phyloP scores from a whole-genome alignment of 108 stramenopile species.

The Pseudonitzschia delicatissima region DNA sequence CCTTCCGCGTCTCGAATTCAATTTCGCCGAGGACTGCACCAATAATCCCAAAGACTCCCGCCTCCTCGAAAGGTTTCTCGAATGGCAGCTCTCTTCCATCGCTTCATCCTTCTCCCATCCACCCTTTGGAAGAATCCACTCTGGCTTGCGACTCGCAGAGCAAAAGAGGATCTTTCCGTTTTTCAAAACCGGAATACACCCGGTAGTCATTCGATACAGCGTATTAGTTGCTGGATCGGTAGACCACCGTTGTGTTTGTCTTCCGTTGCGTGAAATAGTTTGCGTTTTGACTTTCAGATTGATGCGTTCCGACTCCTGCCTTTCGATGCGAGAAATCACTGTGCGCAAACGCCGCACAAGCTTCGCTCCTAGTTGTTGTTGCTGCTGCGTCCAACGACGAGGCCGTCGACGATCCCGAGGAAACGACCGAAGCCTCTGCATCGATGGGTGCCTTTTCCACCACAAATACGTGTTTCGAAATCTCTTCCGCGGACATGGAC shows the following conservation, averaged over 20 bases:
- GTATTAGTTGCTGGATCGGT: slow-evolving; percentile 34
- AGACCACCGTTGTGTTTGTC: slow-evolving; percentile 64
- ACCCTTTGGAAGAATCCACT: slow-evolving; percentile 95
- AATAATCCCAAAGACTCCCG: slow-evolving; percentile 74
- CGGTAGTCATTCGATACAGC: slow-evolving; percentile 58
- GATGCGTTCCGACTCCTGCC: slow-evolving; percentile 34
- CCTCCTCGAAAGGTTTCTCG: slow-evolving; percentile 92
- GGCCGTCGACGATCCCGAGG: slow-evolving; percentile 42
- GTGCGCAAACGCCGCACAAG: not conserved
- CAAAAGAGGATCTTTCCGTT: slow-evolving; percentile 79
- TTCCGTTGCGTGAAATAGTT: slow-evolving; percentile 63
- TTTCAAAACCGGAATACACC: slow-evolving; percentile 67
- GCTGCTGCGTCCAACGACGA: slow-evolving; percentile 2
- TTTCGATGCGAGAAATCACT: slow-evolving; percentile 18
- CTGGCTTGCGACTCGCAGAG: slow-evolving; percentile 66
- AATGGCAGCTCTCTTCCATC: slow-evolving; percentile 79
- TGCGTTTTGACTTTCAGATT: slow-evolving; percentile 56
- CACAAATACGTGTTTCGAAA: slow-evolving; percentile 30
- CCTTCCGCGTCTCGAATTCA: slow-evolving; percentile 81
- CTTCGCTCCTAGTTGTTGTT: not conserved
- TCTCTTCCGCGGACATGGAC: slow-evolving; percentile 29
- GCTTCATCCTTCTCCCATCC: slow-evolving; percentile 94
- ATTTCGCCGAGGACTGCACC: slow-evolving; percentile 64
- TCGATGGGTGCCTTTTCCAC: slow-evolving; percentile 4
- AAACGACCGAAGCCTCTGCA: slow-evolving; percentile 30